These are phyloP conservation scores for Epichloe scottii DNA, from an alignment of 2,329 filamentous ascomycete genomes.

Conservation along the genomic window DNA sequence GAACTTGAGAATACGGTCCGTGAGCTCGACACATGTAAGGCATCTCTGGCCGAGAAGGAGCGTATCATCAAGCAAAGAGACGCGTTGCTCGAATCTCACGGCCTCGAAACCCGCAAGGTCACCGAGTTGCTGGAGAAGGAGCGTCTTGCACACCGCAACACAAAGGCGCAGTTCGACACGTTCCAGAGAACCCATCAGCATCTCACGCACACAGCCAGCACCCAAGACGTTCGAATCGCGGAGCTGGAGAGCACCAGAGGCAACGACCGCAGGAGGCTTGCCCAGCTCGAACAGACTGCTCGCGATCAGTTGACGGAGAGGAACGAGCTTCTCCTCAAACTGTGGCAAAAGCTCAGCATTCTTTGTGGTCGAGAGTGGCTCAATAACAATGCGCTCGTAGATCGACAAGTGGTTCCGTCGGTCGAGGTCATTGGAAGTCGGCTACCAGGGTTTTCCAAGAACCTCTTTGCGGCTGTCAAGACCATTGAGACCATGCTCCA, in stretches of 20 bases:
- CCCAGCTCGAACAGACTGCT: conserved; percentile 63
- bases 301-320: conserved; percentile 82
- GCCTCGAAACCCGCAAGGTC: conserved; percentile 72
- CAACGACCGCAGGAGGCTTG: conserved; percentile 65
- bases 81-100: conserved; percentile 74
- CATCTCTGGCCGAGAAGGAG: conserved; percentile 78
- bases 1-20: conserved; percentile 75
- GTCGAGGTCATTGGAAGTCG: conserved; percentile 78
- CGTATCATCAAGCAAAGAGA: conserved; percentile 83
- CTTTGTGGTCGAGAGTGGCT: conserved; percentile 89
- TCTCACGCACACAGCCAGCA: conserved; percentile 71
- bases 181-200: conserved; percentile 80
- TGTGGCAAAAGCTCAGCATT: conserved; percentile 80
- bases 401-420: conserved; percentile 69
- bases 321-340: conserved; percentile 72
- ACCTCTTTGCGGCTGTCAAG: conserved; percentile 76
- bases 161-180: conserved; percentile 78
- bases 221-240: conserved; percentile 70
- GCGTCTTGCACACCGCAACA: conserved; percentile 69
- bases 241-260: conserved; percentile 75
- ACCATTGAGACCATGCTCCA: conserved; percentile 70
- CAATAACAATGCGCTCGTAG: conserved; percentile 77
- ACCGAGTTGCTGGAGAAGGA: conserved; percentile 87
- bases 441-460: conserved; percentile 79
- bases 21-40: conserved; percentile 68